A percentile compares a stretch with the other conserved stretches of the same genome.
Conservation (phyloP, 2,329 filamentous ascomycete species). For the Huntiella omanensis region DNA sequence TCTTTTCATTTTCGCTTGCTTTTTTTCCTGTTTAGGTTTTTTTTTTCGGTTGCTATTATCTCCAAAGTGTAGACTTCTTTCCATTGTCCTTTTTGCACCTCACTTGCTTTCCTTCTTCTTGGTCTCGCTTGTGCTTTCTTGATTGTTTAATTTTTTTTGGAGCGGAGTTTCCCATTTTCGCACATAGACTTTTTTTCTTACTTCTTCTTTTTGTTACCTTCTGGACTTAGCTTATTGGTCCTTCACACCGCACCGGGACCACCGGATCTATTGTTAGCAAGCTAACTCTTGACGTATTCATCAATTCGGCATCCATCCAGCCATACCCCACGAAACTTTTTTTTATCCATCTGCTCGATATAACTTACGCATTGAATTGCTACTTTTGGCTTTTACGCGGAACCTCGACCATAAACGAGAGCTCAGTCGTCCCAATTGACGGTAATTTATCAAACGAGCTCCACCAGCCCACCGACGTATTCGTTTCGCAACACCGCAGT, state of each 20-base stretch:
- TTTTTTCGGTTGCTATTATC: background rate
- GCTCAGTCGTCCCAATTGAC: background rate
- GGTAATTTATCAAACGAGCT: background rate
- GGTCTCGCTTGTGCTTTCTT: background rate
- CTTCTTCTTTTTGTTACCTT: conserved; percentile 1
- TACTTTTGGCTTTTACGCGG: background rate
- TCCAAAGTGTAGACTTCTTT: background rate
- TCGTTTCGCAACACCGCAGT: background rate
- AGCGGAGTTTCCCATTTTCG: conserved; percentile 1
- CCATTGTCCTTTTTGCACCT: background rate
- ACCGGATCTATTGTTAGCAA: no score
- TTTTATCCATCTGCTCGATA: background rate
- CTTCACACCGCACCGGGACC: no score
- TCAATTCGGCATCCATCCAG: background rate
- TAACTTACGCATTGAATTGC: background rate
- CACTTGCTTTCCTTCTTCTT: background rate
- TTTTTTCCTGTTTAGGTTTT: conserved; percentile 1
- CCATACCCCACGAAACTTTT: background rate
- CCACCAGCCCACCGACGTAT: background rate
- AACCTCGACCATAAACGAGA: background rate
- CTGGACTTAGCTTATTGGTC: no score
- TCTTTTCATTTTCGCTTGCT: background rate
- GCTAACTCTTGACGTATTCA: background rate
- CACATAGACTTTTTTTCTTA: background rate
- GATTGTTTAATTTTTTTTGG: conserved; percentile 2